These are phyloP conservation scores for Plantago coronopus DNA, from an alignment of 305 asterid genomes.

Conservation along the genomic window DNA sequence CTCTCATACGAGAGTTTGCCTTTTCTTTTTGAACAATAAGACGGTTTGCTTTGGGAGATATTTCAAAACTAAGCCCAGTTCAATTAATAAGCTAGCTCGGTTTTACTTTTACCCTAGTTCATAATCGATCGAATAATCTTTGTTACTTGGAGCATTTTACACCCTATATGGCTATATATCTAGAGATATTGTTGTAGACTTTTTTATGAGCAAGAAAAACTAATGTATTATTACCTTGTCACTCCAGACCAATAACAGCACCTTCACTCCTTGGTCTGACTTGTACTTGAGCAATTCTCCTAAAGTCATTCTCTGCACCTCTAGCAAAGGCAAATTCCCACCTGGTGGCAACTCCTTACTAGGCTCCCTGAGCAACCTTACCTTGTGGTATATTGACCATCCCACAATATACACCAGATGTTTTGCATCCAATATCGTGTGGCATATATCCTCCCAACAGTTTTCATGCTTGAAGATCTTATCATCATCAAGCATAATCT, in stretches of 20 bases:
- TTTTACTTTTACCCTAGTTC: no score
- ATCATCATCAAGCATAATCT: slow-evolving; percentile 40
- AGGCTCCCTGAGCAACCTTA: slow-evolving; percentile 81
- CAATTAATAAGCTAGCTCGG: no score
- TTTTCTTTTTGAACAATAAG: no score
- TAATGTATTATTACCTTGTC: slow-evolving; percentile 34
- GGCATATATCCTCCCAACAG: slow-evolving; percentile 89
- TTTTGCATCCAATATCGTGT: slow-evolving; percentile 77
- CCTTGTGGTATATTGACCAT: slow-evolving; percentile 89
- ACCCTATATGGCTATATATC: no score
- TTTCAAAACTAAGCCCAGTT: no score
- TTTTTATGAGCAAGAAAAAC: slow-evolving; percentile 1
- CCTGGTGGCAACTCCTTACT: slow-evolving; percentile 62
- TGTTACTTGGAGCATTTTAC: no score
- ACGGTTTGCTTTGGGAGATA: no score
- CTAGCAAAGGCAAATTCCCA: no score
- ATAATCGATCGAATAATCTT: no score
- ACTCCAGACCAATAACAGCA: slow-evolving; percentile 82
- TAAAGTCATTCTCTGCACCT: slow-evolving; percentile 32
- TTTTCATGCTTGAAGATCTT: slow-evolving; percentile 46
- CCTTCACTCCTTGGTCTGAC: slow-evolving; percentile 88
- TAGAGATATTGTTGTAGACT: no score
- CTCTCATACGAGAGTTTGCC: no score
- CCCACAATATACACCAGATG: slow-evolving; percentile 73
- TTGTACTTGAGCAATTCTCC: slow-evolving; percentile 88